Evolutionary conservation across 2,329 filamentous ascomycete genomes (phyloP).

Genomic region (Pseudofabraea citricarpa): DNA sequence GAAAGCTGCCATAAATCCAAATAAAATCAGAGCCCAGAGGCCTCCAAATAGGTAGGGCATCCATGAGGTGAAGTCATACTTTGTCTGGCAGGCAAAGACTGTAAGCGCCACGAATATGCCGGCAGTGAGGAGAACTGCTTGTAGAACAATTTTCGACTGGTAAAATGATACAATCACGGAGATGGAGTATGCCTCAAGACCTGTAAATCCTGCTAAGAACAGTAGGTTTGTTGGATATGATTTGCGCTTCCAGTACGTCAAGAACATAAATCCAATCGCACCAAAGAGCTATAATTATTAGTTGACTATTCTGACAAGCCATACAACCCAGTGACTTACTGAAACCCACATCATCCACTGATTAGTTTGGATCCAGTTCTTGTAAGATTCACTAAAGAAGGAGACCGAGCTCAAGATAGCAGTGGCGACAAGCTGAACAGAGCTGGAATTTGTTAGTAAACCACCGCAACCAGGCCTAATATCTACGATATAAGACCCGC

Average conservation of each 20-base stretch:
- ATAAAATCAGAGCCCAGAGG: conserved; percentile 85
- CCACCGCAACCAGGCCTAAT: background rate
- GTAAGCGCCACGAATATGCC: conserved; percentile 77
- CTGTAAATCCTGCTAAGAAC: conserved; percentile 86
- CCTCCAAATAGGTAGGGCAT: conserved; percentile 90
- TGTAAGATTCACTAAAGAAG: conserved; percentile 79
- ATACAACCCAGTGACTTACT: no score
- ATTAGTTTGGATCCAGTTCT: conserved; percentile 79
- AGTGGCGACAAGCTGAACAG: conserved; percentile 86
- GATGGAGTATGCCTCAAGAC: conserved; percentile 89
- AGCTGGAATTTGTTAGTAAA: conserved; percentile 36
- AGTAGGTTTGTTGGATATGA: conserved; percentile 92
- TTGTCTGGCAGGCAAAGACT: conserved; percentile 91
- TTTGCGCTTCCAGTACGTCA: conserved; percentile 94
- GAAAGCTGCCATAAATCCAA: conserved; percentile 89
- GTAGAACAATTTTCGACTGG: conserved; percentile 75
- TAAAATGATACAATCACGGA: conserved; percentile 92
- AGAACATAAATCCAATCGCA: conserved; percentile 75
- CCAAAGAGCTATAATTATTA: conserved; percentile 72
- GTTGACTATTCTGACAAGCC: no score
- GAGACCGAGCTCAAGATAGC: conserved; percentile 75
- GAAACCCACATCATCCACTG: conserved; percentile 82
- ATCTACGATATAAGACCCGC: background rate
- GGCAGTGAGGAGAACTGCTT: conserved; percentile 84
- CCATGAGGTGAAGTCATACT: conserved; percentile 98